Percentiles rank a stretch among this genome's conserved stretches.
Evolutionary conservation across 2,329 filamentous ascomycete genomes (phyloP).

Genomic region (Xylaria multiplex): DNA sequence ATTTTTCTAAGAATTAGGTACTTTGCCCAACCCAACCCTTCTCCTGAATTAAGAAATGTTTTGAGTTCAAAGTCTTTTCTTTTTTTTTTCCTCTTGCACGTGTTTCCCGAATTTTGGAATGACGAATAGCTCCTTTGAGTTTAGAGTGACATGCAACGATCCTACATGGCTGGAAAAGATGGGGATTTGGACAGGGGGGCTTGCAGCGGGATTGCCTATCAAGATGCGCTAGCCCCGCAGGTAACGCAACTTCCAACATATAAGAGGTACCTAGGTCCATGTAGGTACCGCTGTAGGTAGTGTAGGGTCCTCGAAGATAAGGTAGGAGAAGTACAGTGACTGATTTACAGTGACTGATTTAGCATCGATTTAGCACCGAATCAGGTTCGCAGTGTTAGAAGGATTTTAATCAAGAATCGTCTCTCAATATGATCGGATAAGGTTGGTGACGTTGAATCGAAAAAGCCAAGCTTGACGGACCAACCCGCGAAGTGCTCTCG

Average conservation of each 20-base stretch:
- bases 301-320: not conserved
- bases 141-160: conserved; percentile 14
- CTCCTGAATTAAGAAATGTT: no score
- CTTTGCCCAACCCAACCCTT: no score
- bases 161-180: not conserved
- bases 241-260: not conserved
- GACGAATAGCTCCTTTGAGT: conserved; percentile 4
- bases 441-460: no score
- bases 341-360: no score
- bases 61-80: not conserved
- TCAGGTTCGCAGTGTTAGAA: no score
- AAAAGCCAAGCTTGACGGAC: not conserved
- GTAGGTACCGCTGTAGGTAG: not conserved
- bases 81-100: not conserved
- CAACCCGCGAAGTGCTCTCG: conserved; percentile 9
- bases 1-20: no score
- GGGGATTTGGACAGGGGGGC: not conserved
- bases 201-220: not conserved
- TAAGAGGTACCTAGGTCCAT: not conserved
- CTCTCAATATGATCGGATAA: no score
- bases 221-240: not conserved
- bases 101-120: not conserved
- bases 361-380: no score
- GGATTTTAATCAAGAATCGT: no score
- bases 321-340: not conserved